These are phyloP conservation scores for Lepidium didymum DNA, from an alignment of 345 rosid genomes.

Conservation along the genomic window DNA sequence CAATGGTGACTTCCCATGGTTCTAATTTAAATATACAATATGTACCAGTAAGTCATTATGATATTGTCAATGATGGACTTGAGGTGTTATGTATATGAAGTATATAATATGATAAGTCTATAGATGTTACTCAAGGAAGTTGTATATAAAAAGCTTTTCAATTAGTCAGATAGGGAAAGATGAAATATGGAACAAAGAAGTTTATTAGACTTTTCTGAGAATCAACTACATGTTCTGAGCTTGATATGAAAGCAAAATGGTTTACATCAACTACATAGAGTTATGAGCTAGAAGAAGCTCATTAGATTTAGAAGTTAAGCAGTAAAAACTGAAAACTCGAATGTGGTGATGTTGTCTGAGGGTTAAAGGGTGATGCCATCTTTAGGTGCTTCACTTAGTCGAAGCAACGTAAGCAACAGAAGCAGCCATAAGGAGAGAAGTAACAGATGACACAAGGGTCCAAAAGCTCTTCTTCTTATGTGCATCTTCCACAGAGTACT, in stretches of 20 bases:
- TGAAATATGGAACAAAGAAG: constrained; percentile 1
- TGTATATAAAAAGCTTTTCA: neutral
- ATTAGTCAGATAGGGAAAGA: neutral
- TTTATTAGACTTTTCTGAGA: constrained; percentile 20
- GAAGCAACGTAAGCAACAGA: constrained; percentile 56
- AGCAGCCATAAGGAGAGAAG: constrained; percentile 60
- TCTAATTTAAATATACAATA: too few species aligned
- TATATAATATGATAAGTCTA: neutral
- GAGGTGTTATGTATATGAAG: neutral
- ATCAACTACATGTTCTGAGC: constrained; percentile 17
- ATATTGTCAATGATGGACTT: neutral
- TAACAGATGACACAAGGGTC: constrained; percentile 64
- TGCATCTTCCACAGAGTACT: constrained; percentile 44
- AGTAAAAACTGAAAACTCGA: neutral
- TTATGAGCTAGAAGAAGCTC: constrained; percentile 8
- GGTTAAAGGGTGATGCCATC: constrained; percentile 13
- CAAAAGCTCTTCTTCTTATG: constrained; percentile 55
- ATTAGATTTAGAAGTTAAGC: constrained; percentile 17
- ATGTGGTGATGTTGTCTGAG: constrained; percentile 11
- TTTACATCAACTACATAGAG: constrained; percentile 19
- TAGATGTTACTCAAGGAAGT: neutral
- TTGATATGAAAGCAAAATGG: neutral
- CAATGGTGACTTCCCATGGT: too few species aligned
- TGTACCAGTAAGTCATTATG: too few species aligned
- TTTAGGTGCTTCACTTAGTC: constrained; percentile 34